These are phyloP conservation scores for Ophiorrhiza pumila DNA, from an alignment of 257 asterid species.

Conservation along the genomic window DNA sequence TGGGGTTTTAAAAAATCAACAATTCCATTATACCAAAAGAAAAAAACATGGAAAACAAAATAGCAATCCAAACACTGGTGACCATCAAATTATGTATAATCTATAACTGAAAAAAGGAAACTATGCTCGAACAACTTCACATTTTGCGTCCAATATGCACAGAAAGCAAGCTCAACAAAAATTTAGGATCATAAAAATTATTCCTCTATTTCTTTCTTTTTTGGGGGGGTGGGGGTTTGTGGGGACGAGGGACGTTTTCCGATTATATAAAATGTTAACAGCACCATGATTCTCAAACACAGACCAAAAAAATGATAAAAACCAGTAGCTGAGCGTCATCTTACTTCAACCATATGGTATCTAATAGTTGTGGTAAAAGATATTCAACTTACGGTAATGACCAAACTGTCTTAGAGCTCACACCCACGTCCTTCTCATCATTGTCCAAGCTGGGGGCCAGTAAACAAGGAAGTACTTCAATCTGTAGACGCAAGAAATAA, in stretches of 20 bases:
- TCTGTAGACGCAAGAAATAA: constrained; percentile 44
- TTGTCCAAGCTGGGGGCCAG: constrained; percentile 53
- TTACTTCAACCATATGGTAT: not conserved
- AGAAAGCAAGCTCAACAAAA: not conserved
- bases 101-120: not conserved
- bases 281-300: constrained; percentile 3
- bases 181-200: not conserved
- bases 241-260: too few species aligned
- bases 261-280: not conserved
- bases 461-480: constrained; percentile 81
- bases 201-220: not conserved
- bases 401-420: constrained; percentile 62
- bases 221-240: not conserved
- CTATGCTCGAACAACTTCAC: not conserved
- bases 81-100: not conserved
- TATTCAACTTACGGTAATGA: constrained; percentile 67
- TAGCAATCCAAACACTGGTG: not conserved
- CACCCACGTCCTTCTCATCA: constrained; percentile 28
- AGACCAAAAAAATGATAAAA: not conserved
- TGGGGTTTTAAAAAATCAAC: not conserved
- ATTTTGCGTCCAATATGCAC: too few species aligned
- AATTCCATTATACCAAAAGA: not conserved
- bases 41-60: not conserved
- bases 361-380: not conserved
- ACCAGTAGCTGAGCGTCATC: not conserved